Base-by-base conservation (phyloP, 371 early-diverging fungal species). In the Mortierella sp. region DNA sequence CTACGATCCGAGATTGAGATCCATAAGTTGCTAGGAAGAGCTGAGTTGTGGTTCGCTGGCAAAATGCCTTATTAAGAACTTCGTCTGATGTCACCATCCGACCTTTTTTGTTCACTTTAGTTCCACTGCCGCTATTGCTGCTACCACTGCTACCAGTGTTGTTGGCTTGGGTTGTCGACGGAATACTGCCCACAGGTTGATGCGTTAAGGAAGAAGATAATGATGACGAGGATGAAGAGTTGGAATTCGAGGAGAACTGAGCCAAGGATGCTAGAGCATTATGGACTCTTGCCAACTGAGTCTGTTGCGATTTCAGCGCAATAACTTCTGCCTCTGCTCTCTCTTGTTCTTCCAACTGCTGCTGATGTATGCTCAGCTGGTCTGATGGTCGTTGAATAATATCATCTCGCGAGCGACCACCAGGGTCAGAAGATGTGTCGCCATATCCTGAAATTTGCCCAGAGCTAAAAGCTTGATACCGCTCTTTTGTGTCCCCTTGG, bases 21-120 rank as follows among this genome's bases (percentile, higher is more conserved):
- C 80, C 80, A 61, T 60, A 64, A 0, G 80, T 79, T 22, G 80
- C 74, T 37, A 79, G 42, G 47, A 73, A 79, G 43, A 79, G 65
- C 15, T 74, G 73, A 1, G 58, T 62, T 17, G 55, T 67, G 6
- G 80, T 79, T 22, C 63, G 61, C 19, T 70, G 73, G 19, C 65
- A 61, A 29, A 73, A 70, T 6, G 69, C 73, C 64, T 63, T 63
- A 42, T 79, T 73, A 2, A 79, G 55, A 8, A 79, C 80, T 19
- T 79, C 69, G n/a, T 79, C 80, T 23, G 80, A 79, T 9, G 80
- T 79, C 32, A 79, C 80, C 80, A 79, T 79, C 8, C 74, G 73
- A n/a, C 72, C 61, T 51, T 73, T 66, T n/a, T 47, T 34, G 10
- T 29, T 17, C 0, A 34, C 35, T 42, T 60, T 60, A 37, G 12